Percentiles rank a stretch among this genome's conserved stretches.
Evolutionary conservation across 192 early-diverging fungal genomes (phyloP).

Genomic region (Haplosporangium gracile): DNA sequence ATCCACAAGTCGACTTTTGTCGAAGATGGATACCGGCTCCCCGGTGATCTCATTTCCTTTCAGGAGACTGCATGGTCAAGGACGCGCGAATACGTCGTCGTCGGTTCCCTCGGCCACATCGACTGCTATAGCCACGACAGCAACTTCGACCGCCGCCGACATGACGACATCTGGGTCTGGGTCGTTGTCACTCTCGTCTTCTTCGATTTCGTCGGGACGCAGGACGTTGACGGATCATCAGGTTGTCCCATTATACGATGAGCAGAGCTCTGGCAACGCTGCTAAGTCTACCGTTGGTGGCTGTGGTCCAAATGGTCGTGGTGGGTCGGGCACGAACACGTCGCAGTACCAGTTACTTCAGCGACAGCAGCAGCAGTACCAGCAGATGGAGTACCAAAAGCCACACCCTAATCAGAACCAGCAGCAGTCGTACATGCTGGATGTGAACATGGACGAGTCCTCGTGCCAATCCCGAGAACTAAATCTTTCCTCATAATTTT

Average conservation of each 20-base stretch:
- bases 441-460: not conserved
- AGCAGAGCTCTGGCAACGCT: not conserved
- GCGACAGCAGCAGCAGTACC: not conserved
- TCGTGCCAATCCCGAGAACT: not conserved
- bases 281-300: not conserved
- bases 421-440: not conserved
- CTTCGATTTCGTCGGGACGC: not conserved
- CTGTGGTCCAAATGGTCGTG: not conserved
- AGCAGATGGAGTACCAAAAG: not conserved
- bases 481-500: not conserved
- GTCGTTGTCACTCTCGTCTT: not conserved
- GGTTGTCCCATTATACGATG: not conserved
- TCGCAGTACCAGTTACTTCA: not conserved
- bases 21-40: not conserved
- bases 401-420: not conserved
- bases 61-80: not conserved
- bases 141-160: not conserved
- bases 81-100: not conserved
- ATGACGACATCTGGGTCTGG: not conserved
- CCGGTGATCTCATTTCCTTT: not conserved
- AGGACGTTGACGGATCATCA: not conserved
- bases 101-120: not conserved
- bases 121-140: not conserved
- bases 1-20: not conserved
- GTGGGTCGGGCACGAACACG: not conserved